phyloP scores from a whole-genome alignment of 2,329 filamentous ascomycete species.

The Clarireedia paspali region DNA sequence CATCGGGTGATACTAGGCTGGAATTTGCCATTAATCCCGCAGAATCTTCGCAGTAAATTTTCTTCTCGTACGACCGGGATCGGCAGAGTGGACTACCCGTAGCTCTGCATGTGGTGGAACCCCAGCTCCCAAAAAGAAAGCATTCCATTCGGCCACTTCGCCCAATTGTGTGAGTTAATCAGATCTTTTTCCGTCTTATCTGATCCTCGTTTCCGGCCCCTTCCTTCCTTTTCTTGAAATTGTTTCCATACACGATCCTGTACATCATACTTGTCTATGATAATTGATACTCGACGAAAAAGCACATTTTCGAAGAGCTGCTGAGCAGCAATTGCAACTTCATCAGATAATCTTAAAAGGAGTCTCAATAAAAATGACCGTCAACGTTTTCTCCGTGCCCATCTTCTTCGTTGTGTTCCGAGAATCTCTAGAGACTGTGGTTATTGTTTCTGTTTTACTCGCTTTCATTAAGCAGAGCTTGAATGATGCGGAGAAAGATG shows the following conservation, averaged over 20 bases:
- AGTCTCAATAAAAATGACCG: conserved; percentile 39
- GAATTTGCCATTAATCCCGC: too few relatives aligned
- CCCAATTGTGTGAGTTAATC: not conserved
- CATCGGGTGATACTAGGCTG: too few relatives aligned
- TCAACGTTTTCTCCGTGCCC: conserved; percentile 67
- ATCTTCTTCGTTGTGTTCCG: conserved; percentile 90
- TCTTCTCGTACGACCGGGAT: not conserved
- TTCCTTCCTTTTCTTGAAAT: not conserved
- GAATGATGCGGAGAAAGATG: conserved; percentile 53
- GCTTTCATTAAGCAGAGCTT: conserved; percentile 80
- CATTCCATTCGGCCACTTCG: not conserved
- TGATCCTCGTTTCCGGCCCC: conserved; percentile 1
- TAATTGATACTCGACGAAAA: not conserved
- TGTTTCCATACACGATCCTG: not conserved
- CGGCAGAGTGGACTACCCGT: not conserved
- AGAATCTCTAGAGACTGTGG: conserved; percentile 73
- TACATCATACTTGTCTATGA: not conserved
- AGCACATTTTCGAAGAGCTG: not conserved
- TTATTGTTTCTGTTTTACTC: conserved; percentile 81
- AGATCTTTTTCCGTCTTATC: conserved; percentile 9
- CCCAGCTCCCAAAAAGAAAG: not conserved
- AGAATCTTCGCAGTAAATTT: too few relatives aligned
- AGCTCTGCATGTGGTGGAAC: not conserved
- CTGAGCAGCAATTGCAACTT: not conserved
- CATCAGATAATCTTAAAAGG: not conserved